Conservation (phyloP, 2,329 filamentous ascomycete species). For the Beauveria rudraprayagi region DNA sequence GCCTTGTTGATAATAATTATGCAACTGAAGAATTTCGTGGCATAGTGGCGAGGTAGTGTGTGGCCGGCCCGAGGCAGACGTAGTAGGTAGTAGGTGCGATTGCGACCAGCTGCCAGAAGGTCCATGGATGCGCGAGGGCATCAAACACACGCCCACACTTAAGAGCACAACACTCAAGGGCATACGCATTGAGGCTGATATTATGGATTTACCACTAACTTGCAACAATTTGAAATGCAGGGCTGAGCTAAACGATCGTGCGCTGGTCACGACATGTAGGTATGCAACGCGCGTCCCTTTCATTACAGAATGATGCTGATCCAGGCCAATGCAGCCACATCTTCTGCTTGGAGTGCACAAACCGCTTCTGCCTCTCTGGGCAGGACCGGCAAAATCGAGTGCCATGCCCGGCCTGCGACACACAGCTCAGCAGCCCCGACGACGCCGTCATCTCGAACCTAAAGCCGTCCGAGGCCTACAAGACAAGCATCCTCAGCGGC, state of each 20-base stretch:
- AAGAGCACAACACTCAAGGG: neutral
- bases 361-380: conserved; percentile 52
- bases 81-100: conserved; percentile 1
- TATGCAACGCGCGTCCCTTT: conserved; percentile 22
- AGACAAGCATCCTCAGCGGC: conserved; percentile 76
- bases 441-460: conserved; percentile 66
- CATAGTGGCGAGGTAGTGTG: neutral
- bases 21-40: neutral
- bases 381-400: conserved; percentile 27
- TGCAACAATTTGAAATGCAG: conserved; percentile 80
- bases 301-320: neutral
- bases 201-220: conserved; percentile 67
- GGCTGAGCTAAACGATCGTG: conserved; percentile 56
- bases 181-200: neutral
- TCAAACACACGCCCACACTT: neutral
- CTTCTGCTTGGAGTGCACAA: conserved; percentile 71
- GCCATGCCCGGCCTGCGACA: conserved; percentile 68
- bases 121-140: neutral
- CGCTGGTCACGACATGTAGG: conserved; percentile 87
- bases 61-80: neutral
- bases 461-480: conserved; percentile 80
- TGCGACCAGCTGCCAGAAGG: neutral
- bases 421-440: conserved; percentile 59
- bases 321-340: conserved; percentile 54
- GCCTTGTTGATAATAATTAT: neutral